These are phyloP conservation scores for Tagetes patula DNA, from an alignment of 129 eudicot species.

Conservation along the genomic window DNA sequence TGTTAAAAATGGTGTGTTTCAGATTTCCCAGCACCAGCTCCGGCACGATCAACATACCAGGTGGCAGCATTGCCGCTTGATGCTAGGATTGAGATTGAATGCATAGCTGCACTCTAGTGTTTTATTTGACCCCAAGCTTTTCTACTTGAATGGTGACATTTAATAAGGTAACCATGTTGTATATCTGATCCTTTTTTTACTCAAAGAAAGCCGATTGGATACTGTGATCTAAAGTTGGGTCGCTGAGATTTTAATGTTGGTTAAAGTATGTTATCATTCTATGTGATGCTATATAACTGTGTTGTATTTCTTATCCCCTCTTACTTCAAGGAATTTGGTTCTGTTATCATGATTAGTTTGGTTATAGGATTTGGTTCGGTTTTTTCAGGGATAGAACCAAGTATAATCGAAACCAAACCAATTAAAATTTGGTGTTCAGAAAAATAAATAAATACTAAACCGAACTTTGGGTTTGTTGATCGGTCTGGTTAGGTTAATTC, in stretches of 20 bases:
- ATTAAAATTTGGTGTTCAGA: no score
- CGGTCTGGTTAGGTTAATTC: no score
- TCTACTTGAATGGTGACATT: background rate
- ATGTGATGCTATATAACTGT: background rate
- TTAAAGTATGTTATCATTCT: background rate
- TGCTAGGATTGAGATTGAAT: constrained; percentile 86
- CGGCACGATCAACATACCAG: constrained; percentile 94
- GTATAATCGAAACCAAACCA: no score
- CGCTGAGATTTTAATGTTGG: constrained; percentile 5
- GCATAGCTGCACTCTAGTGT: constrained; percentile 68
- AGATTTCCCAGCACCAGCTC: constrained; percentile 89
- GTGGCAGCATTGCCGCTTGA: constrained; percentile 91
- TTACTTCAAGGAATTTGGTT: background rate
- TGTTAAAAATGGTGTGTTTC: constrained; percentile 25
- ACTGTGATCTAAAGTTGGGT: constrained; percentile 1
- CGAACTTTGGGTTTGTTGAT: no score
- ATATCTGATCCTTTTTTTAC: constrained; percentile 7
- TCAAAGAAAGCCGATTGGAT: background rate
- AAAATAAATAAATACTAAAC: no score
- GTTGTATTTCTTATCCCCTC: background rate
- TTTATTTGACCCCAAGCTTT: constrained; percentile 8
- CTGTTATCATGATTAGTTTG: no score
- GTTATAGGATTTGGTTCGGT: background rate
- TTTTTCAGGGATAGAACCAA: no score
- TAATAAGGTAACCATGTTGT: constrained; percentile 31